Conservation (phyloP, 139 green algal species). For the Chlamydomonas sphaeroides region DNA sequence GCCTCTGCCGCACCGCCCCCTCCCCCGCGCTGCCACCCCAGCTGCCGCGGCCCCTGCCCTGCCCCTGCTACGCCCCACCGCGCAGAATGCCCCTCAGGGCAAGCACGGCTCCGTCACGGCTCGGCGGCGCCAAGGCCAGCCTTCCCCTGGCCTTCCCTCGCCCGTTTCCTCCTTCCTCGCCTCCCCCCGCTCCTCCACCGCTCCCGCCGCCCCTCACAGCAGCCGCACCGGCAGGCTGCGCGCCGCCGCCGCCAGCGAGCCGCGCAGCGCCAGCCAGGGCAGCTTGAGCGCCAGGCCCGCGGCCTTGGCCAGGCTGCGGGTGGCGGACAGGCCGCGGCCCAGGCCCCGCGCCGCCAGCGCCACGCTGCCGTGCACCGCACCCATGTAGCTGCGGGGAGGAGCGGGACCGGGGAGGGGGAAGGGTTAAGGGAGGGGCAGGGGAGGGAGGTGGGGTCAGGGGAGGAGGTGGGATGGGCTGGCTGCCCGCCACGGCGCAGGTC, state of each 20-base stretch:
- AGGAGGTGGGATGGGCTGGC: background rate
- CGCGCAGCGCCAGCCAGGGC: conserved; percentile 21
- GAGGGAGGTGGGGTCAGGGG: background rate
- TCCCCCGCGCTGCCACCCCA: no score
- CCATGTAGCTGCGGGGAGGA: conserved; percentile 2
- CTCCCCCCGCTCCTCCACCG: no score
- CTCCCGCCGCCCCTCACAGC: no score
- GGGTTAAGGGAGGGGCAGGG: background rate
- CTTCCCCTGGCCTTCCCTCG: no score
- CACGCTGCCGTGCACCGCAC: background rate
- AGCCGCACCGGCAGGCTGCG: background rate
- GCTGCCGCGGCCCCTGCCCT: no score
- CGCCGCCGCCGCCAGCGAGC: background rate
- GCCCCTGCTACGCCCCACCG: no score
- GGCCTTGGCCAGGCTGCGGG: background rate
- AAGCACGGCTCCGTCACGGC: no score
- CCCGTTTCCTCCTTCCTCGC: no score
- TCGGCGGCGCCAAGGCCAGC: no score
- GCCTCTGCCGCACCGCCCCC: no score
- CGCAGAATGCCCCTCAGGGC: no score
- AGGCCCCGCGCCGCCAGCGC: background rate
- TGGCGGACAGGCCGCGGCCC: background rate
- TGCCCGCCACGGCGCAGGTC: no score
- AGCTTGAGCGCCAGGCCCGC: conserved; percentile 23
- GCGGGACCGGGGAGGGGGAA: background rate